A percentile compares a stretch with the other conserved stretches of the same genome.
These are phyloP conservation scores for Hirsutella thompsonii DNA, from an alignment of 2,329 filamentous ascomycete genomes.

Conservation along the genomic window DNA sequence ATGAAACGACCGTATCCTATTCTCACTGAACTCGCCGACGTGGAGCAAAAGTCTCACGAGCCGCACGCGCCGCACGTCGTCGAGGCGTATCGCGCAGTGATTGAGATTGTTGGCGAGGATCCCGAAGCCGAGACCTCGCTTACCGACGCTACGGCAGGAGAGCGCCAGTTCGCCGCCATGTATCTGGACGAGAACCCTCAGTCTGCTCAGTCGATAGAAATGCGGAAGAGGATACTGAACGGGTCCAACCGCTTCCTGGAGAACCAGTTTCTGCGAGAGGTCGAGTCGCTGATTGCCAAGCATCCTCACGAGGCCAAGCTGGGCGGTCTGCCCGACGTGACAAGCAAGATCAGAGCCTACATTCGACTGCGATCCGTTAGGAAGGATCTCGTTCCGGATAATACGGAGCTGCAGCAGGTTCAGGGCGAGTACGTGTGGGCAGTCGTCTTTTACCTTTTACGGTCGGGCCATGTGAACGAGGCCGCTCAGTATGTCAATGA, in stretches of 20 bases:
- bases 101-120: conserved; percentile 65
- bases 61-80: conserved; percentile 62
- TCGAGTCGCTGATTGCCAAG: conserved; percentile 66
- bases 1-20: conserved; percentile 58
- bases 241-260: conserved; percentile 75
- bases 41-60: conserved; percentile 59
- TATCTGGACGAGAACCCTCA: conserved; percentile 66
- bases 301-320: conserved; percentile 81
- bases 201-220: conserved; percentile 47
- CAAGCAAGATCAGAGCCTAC: conserved; percentile 87
- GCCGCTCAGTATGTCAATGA: conserved; percentile 76
- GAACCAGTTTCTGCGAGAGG: conserved; percentile 62
- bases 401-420: conserved; percentile 65
- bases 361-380: conserved; percentile 68
- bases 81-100: conserved; percentile 72
- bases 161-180: conserved; percentile 61
- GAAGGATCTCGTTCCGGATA: conserved; percentile 75
- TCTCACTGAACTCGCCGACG: conserved; percentile 59
- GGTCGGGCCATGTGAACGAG: conserved; percentile 72
- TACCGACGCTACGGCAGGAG: conserved; percentile 52
- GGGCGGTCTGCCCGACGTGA: conserved; percentile 74
- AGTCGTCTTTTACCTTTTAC: conserved; percentile 80
- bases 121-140: conserved; percentile 43
- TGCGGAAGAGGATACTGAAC: conserved; percentile 67
- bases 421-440: conserved; percentile 86